Evolutionary conservation across 768 basidiomycete species (phyloP), one percentile per base, ranked within the genome.

Genomic region (Tricholoma furcatifolium): DNA sequence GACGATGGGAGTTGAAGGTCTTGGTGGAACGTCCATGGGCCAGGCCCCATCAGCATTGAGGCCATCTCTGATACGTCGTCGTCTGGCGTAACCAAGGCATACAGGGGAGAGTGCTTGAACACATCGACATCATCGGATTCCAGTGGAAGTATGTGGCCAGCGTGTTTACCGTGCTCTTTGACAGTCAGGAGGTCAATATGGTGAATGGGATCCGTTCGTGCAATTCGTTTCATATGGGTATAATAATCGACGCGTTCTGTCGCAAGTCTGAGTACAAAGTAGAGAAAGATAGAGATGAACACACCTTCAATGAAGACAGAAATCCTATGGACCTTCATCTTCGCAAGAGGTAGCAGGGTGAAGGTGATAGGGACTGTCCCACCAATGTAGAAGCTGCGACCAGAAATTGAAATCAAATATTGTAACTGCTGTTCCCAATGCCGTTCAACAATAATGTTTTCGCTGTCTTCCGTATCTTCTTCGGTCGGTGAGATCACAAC

Each of bases 351-450:
- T 78, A 89, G 82, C 50, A 98, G 72, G 1, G 89, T 85, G 24
- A 99, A 75, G 23, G 81, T 81, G 21, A 98, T 71, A 0, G 93
- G 91, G 47, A 98, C 76, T 5, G 76, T 76, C 35, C 92, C 89
- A 30, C 93, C 95, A 23, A 98, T 81, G 15, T 86, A 82, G 68
- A 94, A 91, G 54, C 82, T 85, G 54, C 87, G 83, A 5, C 84
- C 86, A 14, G 83, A 78, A 11, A 93, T 70, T 2, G 84, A 79
- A 44, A 97, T 83, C 39, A 88, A 73, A 62, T 95, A 97, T 51
- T 87, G 84, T 59, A 93, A 63, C 65, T 96, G 90, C 44, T 83
- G 79, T 53, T 98, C 95, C 96, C 95, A 99, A 60, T 88, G 83
- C 17, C 91, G 76, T 64, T 96, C 89, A 14, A 98, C 83, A 44